Evolutionary conservation across 179 eudicot genomes (phyloP).

Genomic region (Carnegiea gigantea): DNA sequence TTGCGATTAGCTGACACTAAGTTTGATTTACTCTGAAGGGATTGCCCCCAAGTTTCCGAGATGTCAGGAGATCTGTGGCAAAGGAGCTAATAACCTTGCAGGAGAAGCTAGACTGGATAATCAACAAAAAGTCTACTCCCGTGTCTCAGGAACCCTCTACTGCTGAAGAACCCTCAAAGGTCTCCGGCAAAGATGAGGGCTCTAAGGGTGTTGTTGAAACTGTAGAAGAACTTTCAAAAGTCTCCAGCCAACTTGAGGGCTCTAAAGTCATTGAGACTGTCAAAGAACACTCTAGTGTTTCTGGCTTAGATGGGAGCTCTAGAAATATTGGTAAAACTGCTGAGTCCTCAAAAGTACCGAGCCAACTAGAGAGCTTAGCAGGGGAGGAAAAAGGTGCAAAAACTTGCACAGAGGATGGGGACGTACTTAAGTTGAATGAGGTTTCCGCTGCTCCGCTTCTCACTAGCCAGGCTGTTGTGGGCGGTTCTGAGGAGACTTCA

Average conservation of each 20-base stretch:
- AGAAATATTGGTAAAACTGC: background rate
- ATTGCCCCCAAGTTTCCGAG: conserved; percentile 58
- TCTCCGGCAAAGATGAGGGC: background rate
- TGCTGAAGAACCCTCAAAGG: background rate
- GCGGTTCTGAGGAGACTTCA: background rate
- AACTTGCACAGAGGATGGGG: background rate
- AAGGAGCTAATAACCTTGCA: conserved; percentile 63
- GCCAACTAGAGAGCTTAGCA: background rate
- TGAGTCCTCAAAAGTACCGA: background rate
- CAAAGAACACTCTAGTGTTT: background rate
- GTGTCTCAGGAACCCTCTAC: background rate
- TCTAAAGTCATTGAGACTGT: background rate
- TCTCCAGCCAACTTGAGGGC: background rate
- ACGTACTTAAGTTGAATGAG: background rate
- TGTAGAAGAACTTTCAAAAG: background rate
- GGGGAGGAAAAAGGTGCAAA: background rate
- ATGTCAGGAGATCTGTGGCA: conserved; percentile 58
- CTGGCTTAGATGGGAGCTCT: conserved; percentile 1
- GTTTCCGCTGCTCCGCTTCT: background rate
- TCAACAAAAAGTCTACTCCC: conserved; percentile 16
- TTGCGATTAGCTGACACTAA: background rate
- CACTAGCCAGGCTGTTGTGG: background rate
- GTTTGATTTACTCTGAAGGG: conserved; percentile 34
- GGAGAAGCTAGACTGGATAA: conserved; percentile 57
- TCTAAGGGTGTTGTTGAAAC: background rate